These are phyloP conservation scores for Periconia macrospinosa DNA, from an alignment of 2,329 filamentous ascomycete species.

Conservation along the genomic window DNA sequence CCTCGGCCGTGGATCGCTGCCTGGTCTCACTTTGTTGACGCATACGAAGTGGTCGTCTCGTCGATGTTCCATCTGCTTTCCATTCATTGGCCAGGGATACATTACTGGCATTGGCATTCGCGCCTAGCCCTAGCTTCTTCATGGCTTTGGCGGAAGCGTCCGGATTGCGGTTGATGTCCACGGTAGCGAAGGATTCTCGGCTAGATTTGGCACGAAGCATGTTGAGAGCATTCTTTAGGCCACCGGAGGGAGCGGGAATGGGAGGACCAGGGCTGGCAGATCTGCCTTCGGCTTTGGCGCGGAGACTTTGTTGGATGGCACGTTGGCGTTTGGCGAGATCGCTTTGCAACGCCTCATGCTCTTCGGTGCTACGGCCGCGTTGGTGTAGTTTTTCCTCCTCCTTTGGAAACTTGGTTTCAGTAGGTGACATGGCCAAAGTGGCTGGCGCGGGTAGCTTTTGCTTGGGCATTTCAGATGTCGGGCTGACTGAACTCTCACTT, in stretches of 20 bases:
- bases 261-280: slow-evolving; percentile 41
- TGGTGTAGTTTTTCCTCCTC: slow-evolving; percentile 52
- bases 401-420: slow-evolving; percentile 47
- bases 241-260: slow-evolving; percentile 26
- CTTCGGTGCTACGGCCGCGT: slow-evolving; percentile 55
- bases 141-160: slow-evolving; percentile 57
- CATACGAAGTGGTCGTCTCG: slow-evolving; percentile 32
- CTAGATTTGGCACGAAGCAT: slow-evolving; percentile 70
- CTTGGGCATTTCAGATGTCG: slow-evolving; percentile 29
- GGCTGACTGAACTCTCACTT: slow-evolving; percentile 40
- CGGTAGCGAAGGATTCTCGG: slow-evolving; percentile 63
- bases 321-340: slow-evolving; percentile 72
- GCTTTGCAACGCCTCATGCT: slow-evolving; percentile 71
- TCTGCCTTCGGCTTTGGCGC: slow-evolving; percentile 62
- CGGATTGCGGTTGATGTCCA: slow-evolving; percentile 29
- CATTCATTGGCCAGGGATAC: slow-evolving; percentile 36
- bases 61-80: slow-evolving; percentile 26
- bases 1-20: slow-evolving; percentile 40
- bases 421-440: slow-evolving; percentile 15
- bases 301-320: slow-evolving; percentile 73
- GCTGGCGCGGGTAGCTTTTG: slow-evolving; percentile 13
- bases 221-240: slow-evolving; percentile 60
- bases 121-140: slow-evolving; percentile 63
- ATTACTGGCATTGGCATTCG: slow-evolving; percentile 39
- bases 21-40: slow-evolving; percentile 36